Evolutionary conservation across 2,329 filamentous ascomycete species (phyloP).

Genomic region (Madurella fahalii): DNA sequence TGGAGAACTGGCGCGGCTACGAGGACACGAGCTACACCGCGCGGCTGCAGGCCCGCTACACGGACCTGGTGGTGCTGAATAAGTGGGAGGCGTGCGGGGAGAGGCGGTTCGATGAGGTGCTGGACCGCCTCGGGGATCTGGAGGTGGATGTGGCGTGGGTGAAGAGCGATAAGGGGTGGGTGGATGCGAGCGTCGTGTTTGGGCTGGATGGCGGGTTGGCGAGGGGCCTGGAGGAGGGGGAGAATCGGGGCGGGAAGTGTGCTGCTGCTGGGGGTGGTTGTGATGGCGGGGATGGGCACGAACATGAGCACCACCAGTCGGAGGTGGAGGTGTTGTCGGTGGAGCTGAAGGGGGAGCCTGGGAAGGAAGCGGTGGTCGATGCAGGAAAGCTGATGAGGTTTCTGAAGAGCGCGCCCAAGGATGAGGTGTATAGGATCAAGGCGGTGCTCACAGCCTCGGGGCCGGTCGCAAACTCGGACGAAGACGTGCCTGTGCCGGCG

Average conservation of each 20-base stretch:
- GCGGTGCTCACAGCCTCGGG: conserved; percentile 50
- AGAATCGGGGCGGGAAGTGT: conserved; percentile 36
- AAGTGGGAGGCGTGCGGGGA: conserved; percentile 83
- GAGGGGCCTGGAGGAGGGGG: conserved; percentile 44
- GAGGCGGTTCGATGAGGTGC: conserved; percentile 67
- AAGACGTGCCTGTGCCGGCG: conserved; percentile 36
- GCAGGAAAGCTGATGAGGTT: conserved; percentile 62
- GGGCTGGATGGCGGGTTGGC: conserved; percentile 82
- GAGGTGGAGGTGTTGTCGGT: conserved; percentile 91
- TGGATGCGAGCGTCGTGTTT: conserved; percentile 75
- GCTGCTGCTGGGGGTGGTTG: no score
- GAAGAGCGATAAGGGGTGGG: conserved; percentile 76
- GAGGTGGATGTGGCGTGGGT: conserved; percentile 78
- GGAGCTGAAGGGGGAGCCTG: conserved; percentile 50
- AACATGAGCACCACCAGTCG: conserved; percentile 61
- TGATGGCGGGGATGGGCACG: conserved; percentile 33
- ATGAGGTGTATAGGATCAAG: conserved; percentile 96
- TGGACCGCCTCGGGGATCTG: conserved; percentile 75
- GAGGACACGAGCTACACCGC: conserved; percentile 89
- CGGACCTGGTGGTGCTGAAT: conserved; percentile 86
- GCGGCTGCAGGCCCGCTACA: conserved; percentile 81
- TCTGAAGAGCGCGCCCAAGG: conserved; percentile 72
- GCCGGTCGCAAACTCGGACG: conserved; percentile 48
- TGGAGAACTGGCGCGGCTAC: conserved; percentile 93
- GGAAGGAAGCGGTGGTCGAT: conserved; percentile 40